A percentile compares a stretch with the other conserved stretches of the same genome.
Conservation (phyloP, 2,329 filamentous ascomycete genomes). For the Sporothrix brunneoviolacea region DNA sequence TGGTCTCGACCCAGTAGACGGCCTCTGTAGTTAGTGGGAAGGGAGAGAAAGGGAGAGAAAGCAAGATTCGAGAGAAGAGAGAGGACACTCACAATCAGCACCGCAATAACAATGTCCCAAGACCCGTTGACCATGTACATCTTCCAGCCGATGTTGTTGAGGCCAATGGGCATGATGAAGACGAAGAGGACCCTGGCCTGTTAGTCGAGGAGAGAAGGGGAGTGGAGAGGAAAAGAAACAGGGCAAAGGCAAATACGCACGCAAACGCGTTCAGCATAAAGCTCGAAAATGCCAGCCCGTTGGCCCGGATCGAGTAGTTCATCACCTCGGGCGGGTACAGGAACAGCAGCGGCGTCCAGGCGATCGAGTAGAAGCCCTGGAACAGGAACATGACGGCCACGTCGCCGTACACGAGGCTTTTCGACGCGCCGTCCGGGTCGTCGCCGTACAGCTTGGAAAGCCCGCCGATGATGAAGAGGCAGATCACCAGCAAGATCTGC, state of each 20-base stretch:
- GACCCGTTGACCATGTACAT: constrained; percentile 42
- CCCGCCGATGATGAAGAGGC: constrained; percentile 45
- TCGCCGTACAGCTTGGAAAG: constrained; percentile 37
- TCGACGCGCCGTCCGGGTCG: constrained; percentile 22
- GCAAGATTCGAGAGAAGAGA: not conserved
- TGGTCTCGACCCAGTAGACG: constrained; percentile 32
- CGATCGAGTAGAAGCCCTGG: constrained; percentile 44
- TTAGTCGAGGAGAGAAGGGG: constrained; percentile 4
- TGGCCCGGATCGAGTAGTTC: constrained; percentile 42
- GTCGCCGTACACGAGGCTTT: constrained; percentile 30
- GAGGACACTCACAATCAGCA: constrained; percentile 30
- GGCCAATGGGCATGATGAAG: constrained; percentile 34
- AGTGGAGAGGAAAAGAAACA: not conserved
- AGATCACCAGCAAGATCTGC: constrained; percentile 32
- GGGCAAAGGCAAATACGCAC: constrained; percentile 18
- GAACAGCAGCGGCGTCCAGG: constrained; percentile 41
- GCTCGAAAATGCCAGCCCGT: constrained; percentile 35
- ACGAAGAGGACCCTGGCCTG: constrained; percentile 11
- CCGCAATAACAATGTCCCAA: constrained; percentile 34
- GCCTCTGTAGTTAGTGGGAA: constrained; percentile 19
- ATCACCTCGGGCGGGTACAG: constrained; percentile 44
- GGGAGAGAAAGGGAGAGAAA: not conserved
- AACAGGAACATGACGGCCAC: constrained; percentile 46
- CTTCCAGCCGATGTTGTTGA: constrained; percentile 37
- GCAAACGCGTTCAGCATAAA: constrained; percentile 26